Conservation (phyloP, 2,329 filamentous ascomycete species). For the Epicoccum sorghinum region DNA sequence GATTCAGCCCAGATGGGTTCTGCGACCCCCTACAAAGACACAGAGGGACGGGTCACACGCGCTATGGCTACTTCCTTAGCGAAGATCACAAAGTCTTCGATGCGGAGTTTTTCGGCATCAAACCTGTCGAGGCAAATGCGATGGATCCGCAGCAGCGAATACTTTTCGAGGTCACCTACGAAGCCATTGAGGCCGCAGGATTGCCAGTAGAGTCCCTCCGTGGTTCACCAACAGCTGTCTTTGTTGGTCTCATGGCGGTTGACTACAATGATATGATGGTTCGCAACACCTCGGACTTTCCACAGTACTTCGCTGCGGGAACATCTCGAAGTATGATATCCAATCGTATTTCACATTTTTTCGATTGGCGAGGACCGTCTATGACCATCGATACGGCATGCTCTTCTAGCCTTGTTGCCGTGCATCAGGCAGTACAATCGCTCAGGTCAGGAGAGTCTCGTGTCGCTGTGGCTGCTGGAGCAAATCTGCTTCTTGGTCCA, state of each 20-base stretch:
- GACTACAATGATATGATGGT: slow-evolving; percentile 18
- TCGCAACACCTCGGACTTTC: slow-evolving; percentile 5
- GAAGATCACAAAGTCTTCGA: slow-evolving; percentile 29
- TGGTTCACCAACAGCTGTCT: slow-evolving; percentile 18
- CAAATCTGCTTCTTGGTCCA: slow-evolving; percentile 18
- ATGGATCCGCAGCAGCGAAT: slow-evolving; percentile 36
- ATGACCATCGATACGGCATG: slow-evolving; percentile 51
- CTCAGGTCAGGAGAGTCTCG: slow-evolving; percentile 21
- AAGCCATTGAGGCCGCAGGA: slow-evolving; percentile 24
- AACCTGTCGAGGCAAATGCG: slow-evolving; percentile 19
- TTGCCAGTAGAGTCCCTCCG: slow-evolving; percentile 7
- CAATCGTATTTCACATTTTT: slow-evolving; percentile 48
- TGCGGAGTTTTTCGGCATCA: slow-evolving; percentile 29
- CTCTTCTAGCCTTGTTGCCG: slow-evolving; percentile 40
- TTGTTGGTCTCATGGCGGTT: slow-evolving; percentile 17
- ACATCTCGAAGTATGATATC: slow-evolving; percentile 32
- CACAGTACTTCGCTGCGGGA: slow-evolving; percentile 33
- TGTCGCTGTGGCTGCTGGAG: slow-evolving; percentile 23
- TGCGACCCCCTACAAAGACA: slow-evolving; percentile 35
- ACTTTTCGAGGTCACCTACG: slow-evolving; percentile 30
- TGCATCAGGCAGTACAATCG: slow-evolving; percentile 27
- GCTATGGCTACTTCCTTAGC: slow-evolving; percentile 23
- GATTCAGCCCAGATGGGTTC: slow-evolving; percentile 36
- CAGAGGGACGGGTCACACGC: slow-evolving; percentile 41
- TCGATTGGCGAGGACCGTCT: slow-evolving; percentile 44